Evolutionary conservation across 2,329 filamentous ascomycete genomes (phyloP).

Genomic region (Colletotrichum sp.): DNA sequence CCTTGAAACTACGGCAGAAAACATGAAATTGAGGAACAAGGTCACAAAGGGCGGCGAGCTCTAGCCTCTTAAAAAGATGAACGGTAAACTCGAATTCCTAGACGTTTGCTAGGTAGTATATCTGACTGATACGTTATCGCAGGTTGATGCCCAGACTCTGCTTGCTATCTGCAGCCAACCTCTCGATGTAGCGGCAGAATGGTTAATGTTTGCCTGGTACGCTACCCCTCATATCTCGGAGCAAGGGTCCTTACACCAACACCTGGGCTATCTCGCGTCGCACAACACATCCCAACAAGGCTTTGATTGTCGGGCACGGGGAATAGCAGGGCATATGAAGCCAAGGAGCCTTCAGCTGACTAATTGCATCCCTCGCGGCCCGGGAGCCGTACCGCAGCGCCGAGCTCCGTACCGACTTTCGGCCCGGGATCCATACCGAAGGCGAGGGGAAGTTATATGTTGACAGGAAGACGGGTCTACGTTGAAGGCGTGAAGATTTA

Average conservation of each 20-base stretch:
- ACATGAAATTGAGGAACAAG: neutral
- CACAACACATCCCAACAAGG: neutral
- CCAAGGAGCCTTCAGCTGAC: neutral
- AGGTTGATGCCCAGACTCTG: neutral
- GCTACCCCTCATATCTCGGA: neutral
- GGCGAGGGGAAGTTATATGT: neutral
- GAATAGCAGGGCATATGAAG: neutral
- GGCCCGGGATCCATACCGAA: neutral
- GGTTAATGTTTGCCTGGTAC: neutral
- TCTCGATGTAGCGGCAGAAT: neutral
- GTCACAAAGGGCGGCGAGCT: neutral
- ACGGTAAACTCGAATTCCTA: accelerated
- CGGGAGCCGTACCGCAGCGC: neutral
- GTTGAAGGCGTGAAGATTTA: neutral
- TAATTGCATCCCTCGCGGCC: neutral
- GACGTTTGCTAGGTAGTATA: neutral
- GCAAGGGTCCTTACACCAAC: neutral
- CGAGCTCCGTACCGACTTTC: neutral
- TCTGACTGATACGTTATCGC: neutral
- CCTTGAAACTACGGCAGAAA: accelerated
- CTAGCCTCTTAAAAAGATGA: neutral
- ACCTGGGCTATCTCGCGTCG: neutral
- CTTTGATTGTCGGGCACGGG: neutral
- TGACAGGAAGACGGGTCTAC: accelerated
- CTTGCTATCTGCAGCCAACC: neutral